A percentile compares a stretch with the other conserved stretches of the same genome.
phyloP scores from a whole-genome alignment of 371 early-diverging fungal species.

The Actinomucor elegans region DNA sequence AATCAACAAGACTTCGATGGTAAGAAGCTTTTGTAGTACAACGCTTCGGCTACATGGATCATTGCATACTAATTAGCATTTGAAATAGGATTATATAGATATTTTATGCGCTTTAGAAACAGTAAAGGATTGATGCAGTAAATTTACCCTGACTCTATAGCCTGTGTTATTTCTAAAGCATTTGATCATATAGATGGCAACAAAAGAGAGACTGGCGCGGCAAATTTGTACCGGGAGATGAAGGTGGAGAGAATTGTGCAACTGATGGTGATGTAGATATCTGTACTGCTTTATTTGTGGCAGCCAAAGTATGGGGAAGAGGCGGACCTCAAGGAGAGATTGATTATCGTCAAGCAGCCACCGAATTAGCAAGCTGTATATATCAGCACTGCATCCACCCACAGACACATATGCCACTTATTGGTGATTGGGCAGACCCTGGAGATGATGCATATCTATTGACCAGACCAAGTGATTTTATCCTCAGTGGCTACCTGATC shows the following conservation, averaged over 20 bases:
- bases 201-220: slow-evolving; percentile 42
- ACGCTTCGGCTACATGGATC: too few relatives aligned
- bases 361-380: slow-evolving; percentile 45
- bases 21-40: slow-evolving; percentile 7
- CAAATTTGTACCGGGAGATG: slow-evolving; percentile 44
- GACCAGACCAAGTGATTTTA: slow-evolving; percentile 63
- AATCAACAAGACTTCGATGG: slow-evolving; percentile 66
- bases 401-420: slow-evolving; percentile 53
- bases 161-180: too few relatives aligned
- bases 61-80: too few relatives aligned
- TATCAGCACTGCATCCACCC: slow-evolving; percentile 60
- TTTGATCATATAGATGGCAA: slow-evolving; percentile 51
- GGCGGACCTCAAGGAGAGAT: slow-evolving; percentile 49
- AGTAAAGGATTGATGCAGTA: slow-evolving; percentile 55
- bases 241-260: slow-evolving; percentile 57
- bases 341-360: slow-evolving; percentile 51
- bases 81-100: slow-evolving; percentile 16
- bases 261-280: slow-evolving; percentile 66
- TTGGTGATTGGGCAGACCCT: slow-evolving; percentile 64
- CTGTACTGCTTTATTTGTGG: slow-evolving; percentile 59
- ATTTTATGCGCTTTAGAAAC: slow-evolving; percentile 56
- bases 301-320: slow-evolving; percentile 56
- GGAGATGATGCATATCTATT: slow-evolving; percentile 52
- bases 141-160: background rate
- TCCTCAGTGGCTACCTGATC: slow-evolving; percentile 54